Evolutionary conservation across 2,329 filamentous ascomycete genomes (phyloP), one percentile per base, ranked within the genome.

Genomic region (Escovopsis sp.): DNA sequence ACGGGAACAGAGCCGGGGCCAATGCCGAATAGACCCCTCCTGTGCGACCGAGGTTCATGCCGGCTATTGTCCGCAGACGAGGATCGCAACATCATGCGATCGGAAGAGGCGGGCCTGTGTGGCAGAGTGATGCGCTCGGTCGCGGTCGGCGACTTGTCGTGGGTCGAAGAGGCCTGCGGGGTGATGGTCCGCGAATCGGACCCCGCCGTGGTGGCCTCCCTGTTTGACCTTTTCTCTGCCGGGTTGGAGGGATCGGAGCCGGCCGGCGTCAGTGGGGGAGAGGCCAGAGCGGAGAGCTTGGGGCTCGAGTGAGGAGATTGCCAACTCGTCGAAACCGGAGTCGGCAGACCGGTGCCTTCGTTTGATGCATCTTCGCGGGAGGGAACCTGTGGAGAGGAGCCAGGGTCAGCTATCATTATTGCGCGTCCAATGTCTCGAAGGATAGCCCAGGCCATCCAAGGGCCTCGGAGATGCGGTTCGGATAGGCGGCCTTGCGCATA

Each of bases 231-330:
- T 47, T 55, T 61, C 38, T 56, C 55, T 15, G 54, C 50, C 4
- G 52, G 48, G 33, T 49, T 56, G 37, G 51, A 57, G 58, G 62
- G 62, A 18, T 65, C 65, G 36, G 85, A 89, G 41, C 80, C 87
- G 43, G 86, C 80, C 15, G 89, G 89, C 11, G 88, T 95, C 41
- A 96, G 72, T 36, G 87, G 87, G 50, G 89, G 89, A 10, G 88
- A 94, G 52, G 89, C 83, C 64, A 93, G 75, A 44, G 82, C 75
- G 45, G 80, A 77, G 37, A 74, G 66, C 47, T 74, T 72, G 46
- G 84, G 81, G 49, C 80, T 83, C 35, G 77, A 67, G 56, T 71
- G 72, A 28, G 82, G 79, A 44, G 82, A 87, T 47, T 73, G 71
- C 51, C 71, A 74, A 45, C 68, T 68, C 42, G 79, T 79, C 48